Evolutionary conservation across 2,329 filamentous ascomycete genomes (phyloP).

Genomic region (Dactylellina cionopaga): DNA sequence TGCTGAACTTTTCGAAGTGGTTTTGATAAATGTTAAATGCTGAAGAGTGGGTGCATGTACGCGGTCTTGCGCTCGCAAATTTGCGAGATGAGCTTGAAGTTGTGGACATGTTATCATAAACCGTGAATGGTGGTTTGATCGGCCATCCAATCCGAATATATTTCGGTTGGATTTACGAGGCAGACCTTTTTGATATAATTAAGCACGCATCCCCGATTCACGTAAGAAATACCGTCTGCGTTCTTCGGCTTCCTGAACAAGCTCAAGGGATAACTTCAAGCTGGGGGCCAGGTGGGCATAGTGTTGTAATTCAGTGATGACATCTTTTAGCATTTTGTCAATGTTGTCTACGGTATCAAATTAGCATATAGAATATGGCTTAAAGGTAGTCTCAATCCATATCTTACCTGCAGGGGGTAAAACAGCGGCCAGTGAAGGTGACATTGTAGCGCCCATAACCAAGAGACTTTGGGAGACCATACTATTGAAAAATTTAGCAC

Average conservation of each 20-base stretch:
- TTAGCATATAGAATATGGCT: constrained; percentile 63
- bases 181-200: too few relatives aligned
- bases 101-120: too few relatives aligned
- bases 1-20: constrained; percentile 23
- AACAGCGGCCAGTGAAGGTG: constrained; percentile 74
- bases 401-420: constrained; percentile 64
- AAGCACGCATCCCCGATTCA: constrained; percentile 58
- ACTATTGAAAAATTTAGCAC: constrained; percentile 14
- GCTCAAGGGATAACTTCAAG: constrained; percentile 78
- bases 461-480: constrained; percentile 84
- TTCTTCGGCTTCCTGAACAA: constrained; percentile 80
- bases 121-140: constrained; percentile 2
- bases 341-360: constrained; percentile 63
- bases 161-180: too few relatives aligned
- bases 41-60: constrained; percentile 5
- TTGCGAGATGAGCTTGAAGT: too few relatives aligned
- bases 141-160: background rate
- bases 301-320: constrained; percentile 78
- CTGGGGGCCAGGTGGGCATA: constrained; percentile 81
- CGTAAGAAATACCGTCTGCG: constrained; percentile 73
- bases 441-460: constrained; percentile 87
- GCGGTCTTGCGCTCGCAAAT: background rate
- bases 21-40: constrained; percentile 7
- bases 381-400: constrained; percentile 39
- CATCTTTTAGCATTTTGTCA: constrained; percentile 80